Evolutionary conservation across 352 stramenopile genomes (phyloP).

Genomic region (Sclerospora graminicola): DNA sequence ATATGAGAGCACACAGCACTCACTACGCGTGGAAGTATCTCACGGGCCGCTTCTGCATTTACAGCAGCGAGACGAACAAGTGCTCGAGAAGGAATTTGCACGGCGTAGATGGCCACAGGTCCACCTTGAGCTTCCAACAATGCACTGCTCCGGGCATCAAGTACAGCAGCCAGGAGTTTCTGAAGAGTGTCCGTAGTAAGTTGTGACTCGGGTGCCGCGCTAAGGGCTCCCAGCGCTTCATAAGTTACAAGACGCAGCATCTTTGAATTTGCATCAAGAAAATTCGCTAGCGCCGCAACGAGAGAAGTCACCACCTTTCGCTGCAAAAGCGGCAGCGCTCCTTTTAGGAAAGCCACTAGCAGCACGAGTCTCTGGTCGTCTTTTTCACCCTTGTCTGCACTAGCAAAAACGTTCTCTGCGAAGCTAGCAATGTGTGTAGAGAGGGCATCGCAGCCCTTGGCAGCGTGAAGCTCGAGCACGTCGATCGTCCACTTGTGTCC

Average conservation of each 20-base stretch:
- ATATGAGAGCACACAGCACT: conserved; percentile 61
- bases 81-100: conserved; percentile 52
- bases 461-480: conserved; percentile 58
- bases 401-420: conserved; percentile 70
- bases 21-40: conserved; percentile 72
- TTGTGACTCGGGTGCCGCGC: conserved; percentile 38
- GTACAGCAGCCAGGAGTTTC: conserved; percentile 51
- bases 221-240: conserved; percentile 57
- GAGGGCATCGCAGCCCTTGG: conserved; percentile 61
- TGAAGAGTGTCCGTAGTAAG: conserved; percentile 54
- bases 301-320: conserved; percentile 73
- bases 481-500: conserved; percentile 66
- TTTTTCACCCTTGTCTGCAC: conserved; percentile 30
- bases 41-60: conserved; percentile 44
- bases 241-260: conserved; percentile 74
- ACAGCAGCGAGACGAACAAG: conserved; percentile 53
- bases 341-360: conserved; percentile 75
- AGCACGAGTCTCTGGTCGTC: conserved; percentile 65
- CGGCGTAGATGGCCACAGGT: conserved; percentile 41
- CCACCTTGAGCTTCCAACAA: conserved; percentile 44
- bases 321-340: conserved; percentile 65
- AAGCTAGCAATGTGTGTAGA: conserved; percentile 85
- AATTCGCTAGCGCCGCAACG: conserved; percentile 60
- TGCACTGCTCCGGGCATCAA: conserved; percentile 47
- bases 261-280: conserved; percentile 59